Conservation (phyloP, 2,329 filamentous ascomycete species). For the Microcera coccophila region DNA sequence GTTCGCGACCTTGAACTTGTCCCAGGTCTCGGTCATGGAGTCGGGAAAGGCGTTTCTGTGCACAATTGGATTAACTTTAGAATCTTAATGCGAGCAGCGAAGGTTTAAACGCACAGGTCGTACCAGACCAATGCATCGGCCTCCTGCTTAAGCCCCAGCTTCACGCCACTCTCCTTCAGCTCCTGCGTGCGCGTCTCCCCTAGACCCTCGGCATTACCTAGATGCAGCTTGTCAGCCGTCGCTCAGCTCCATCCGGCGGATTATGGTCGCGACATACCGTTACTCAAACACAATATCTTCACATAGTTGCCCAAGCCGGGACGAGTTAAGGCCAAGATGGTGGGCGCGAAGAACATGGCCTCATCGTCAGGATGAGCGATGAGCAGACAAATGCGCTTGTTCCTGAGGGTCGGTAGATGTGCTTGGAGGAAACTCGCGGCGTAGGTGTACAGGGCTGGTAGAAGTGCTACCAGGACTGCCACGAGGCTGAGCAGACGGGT, state of each 20-base stretch:
- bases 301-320: slow-evolving; percentile 82
- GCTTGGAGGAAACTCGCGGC: slow-evolving; percentile 43
- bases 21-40: slow-evolving; percentile 80
- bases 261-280: slow-evolving; percentile 47
- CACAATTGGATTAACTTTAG: not conserved
- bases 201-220: slow-evolving; percentile 80
- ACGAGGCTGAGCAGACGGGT: slow-evolving; percentile 19
- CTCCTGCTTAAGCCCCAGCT: slow-evolving; percentile 68
- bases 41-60: slow-evolving; percentile 68
- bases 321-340: slow-evolving; percentile 75
- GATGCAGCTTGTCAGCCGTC: slow-evolving; percentile 17
- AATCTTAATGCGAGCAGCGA: not conserved
- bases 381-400: slow-evolving; percentile 85
- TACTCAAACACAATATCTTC: slow-evolving; percentile 90
- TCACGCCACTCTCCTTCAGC: slow-evolving; percentile 72
- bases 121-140: slow-evolving; percentile 86
- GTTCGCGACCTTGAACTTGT: slow-evolving; percentile 62
- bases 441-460: slow-evolving; percentile 53
- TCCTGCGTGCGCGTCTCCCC: slow-evolving; percentile 80
- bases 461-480: slow-evolving; percentile 31
- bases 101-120: slow-evolving; percentile 55
- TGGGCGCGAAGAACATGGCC: slow-evolving; percentile 98
- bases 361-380: slow-evolving; percentile 98
- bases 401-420: slow-evolving; percentile 63
- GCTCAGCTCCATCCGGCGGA: not conserved